A percentile compares a stretch with the other conserved stretches of the same genome.
phyloP scores from a whole-genome alignment of 1,139 yeast species.

The Suhomyces anneliseae region DNA sequence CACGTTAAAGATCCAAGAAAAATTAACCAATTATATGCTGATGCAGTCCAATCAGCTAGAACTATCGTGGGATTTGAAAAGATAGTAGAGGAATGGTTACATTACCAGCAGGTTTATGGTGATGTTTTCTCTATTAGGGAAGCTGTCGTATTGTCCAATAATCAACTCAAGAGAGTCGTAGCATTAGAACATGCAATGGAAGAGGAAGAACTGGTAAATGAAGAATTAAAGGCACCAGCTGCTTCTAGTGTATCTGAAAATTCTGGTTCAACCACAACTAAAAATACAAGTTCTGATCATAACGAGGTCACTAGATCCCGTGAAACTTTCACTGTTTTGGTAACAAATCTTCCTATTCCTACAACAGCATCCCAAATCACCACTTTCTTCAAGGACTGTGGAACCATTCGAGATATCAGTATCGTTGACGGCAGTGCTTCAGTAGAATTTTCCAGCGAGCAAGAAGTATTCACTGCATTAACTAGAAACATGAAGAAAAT shows the following conservation, averaged over 20 bases:
- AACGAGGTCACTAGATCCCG: slow-evolving; percentile 43
- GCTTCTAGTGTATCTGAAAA: background rate
- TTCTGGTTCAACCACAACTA: background rate
- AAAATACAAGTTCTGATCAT: background rate
- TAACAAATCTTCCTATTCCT: slow-evolving; percentile 36
- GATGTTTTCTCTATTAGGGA: slow-evolving; percentile 10
- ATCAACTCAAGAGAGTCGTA: slow-evolving; percentile 5
- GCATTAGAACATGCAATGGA: background rate
- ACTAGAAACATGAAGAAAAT: slow-evolving; percentile 57
- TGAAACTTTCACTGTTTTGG: slow-evolving; percentile 54
- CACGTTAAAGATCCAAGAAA: slow-evolving; percentile 8
- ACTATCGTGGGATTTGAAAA: slow-evolving; percentile 53
- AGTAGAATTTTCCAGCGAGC: slow-evolving; percentile 54
- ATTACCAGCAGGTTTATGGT: slow-evolving; percentile 42
- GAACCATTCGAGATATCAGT: slow-evolving; percentile 39
- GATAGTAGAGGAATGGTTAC: slow-evolving; percentile 46
- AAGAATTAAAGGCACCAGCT: background rate
- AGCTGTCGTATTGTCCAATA: slow-evolving; percentile 8
- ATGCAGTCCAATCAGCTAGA: slow-evolving; percentile 29
- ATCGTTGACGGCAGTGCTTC: slow-evolving; percentile 38
- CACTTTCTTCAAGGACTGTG: slow-evolving; percentile 61
- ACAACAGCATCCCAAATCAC: slow-evolving; percentile 34
- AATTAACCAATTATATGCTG: slow-evolving; percentile 29
- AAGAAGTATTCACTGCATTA: slow-evolving; percentile 58
- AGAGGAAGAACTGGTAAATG: background rate